phyloP scores from a whole-genome alignment of 176 grass and related monocot species.

The maize (Zea mays) region DNA sequence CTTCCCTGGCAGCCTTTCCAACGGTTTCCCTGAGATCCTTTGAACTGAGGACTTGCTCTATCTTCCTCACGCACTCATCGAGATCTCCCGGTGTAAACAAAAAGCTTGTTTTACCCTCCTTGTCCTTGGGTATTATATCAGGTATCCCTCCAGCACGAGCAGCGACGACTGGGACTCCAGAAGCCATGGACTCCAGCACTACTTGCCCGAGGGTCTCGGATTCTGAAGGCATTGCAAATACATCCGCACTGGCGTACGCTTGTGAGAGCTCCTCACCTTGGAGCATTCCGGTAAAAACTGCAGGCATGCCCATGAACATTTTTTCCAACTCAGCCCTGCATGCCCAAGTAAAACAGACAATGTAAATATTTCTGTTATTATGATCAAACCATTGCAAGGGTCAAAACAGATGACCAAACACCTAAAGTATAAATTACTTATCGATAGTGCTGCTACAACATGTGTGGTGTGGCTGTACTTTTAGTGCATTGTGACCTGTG shows the following conservation, averaged over 20 bases:
- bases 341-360: neutral
- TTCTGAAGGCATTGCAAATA: conserved; percentile 97
- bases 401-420: conserved; percentile 15
- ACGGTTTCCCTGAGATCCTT: conserved; percentile 61
- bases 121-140: conserved; percentile 83
- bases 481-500: neutral
- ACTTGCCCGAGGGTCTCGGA: conserved; percentile 98
- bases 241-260: conserved; percentile 83
- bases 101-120: conserved; percentile 85
- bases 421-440: neutral
- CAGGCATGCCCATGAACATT: conserved; percentile 80
- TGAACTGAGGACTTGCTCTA: conserved; percentile 54
- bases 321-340: conserved; percentile 84
- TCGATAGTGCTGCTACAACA: neutral
- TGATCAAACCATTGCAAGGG: conserved; percentile 1
- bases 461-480: neutral
- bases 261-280: conserved; percentile 86
- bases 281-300: conserved; percentile 94
- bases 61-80: conserved; percentile 76
- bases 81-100: conserved; percentile 82
- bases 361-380: conserved; percentile 19
- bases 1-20: conserved; percentile 75
- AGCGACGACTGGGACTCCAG: conserved; percentile 81
- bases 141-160: conserved; percentile 90
- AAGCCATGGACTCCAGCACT: conserved; percentile 96